Evolutionary conservation across 306 rosid genomes (phyloP).

Genomic region (Argentina anserina): DNA sequence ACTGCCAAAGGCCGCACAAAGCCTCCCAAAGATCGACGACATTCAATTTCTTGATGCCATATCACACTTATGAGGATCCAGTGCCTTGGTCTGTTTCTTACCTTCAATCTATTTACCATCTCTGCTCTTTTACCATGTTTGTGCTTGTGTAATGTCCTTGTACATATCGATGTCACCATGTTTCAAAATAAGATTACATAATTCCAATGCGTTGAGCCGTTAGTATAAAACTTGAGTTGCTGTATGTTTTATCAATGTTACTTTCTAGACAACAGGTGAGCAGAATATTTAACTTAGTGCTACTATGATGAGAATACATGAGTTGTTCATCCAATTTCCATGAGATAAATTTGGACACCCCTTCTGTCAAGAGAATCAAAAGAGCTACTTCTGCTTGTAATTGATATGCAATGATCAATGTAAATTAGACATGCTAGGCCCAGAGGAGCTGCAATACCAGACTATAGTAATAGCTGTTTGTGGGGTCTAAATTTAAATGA

Average conservation of each 20-base stretch:
- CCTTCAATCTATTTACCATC: neutral
- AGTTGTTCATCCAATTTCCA: neutral
- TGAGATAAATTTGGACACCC: neutral
- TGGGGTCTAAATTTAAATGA: slow-evolving; percentile 48
- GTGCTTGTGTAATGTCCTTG: slow-evolving; percentile 26
- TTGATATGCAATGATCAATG: neutral
- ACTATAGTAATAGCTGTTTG: slow-evolving; percentile 25
- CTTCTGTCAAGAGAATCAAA: neutral
- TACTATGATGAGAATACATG: neutral
- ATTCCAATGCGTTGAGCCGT: slow-evolving; percentile 30
- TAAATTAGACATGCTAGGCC: slow-evolving; percentile 20
- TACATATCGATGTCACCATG: slow-evolving; percentile 32
- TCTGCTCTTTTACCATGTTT: neutral
- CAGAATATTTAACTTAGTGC: neutral
- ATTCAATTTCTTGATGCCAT: slow-evolving; percentile 68
- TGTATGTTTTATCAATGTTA: slow-evolving; percentile 21
- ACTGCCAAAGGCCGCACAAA: slow-evolving; percentile 44
- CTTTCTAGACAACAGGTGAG: neutral
- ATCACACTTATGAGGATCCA: slow-evolving; percentile 5
- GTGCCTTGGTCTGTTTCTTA: slow-evolving; percentile 21
- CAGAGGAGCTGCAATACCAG: slow-evolving; percentile 17
- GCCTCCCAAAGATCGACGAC: slow-evolving; percentile 72
- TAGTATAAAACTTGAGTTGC: slow-evolving; percentile 26
- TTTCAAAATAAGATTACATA: slow-evolving; percentile 27
- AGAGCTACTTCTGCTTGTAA: neutral